phyloP scores from a whole-genome alignment of 257 asterid species.

The Plantago elongata region DNA sequence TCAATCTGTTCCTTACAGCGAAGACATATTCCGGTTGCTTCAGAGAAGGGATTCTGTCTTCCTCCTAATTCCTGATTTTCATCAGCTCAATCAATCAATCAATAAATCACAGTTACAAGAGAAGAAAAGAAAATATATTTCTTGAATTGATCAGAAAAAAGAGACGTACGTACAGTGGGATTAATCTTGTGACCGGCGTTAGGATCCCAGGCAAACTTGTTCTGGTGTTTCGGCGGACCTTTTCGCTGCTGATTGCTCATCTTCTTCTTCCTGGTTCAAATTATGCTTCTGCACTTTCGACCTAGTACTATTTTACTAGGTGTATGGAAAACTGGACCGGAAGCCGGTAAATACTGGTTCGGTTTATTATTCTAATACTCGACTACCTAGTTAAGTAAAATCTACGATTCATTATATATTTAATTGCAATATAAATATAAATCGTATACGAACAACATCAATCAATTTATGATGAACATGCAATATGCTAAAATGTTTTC shows the following conservation, averaged over 20 bases:
- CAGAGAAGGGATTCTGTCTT: conserved; percentile 62
- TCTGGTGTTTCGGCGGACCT: conserved; percentile 88
- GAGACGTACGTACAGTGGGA: conserved; percentile 60
- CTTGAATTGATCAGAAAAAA: neutral
- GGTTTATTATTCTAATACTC: no score
- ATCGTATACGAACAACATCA: no score
- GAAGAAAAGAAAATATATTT: neutral
- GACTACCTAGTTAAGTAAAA: no score
- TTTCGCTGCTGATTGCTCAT: conserved; percentile 28
- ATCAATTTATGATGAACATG: no score
- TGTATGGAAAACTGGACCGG: no score
- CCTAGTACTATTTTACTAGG: neutral
- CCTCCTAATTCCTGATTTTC: conserved; percentile 76
- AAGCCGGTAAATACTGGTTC: no score
- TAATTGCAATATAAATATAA: no score
- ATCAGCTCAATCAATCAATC: conserved; percentile 5
- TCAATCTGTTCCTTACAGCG: conserved; percentile 91
- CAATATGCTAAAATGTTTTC: no score
- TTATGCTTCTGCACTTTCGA: neutral
- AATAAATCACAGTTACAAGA: neutral
- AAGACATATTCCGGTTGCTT: conserved; percentile 78
- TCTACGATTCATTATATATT: no score
- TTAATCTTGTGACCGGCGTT: conserved; percentile 62
- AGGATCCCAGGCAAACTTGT: conserved; percentile 81
- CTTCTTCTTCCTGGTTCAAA: conserved; percentile 25